Evolutionary conservation across 106 monocot genomes (phyloP).

Genomic region (Dioscorea zingiberensis): DNA sequence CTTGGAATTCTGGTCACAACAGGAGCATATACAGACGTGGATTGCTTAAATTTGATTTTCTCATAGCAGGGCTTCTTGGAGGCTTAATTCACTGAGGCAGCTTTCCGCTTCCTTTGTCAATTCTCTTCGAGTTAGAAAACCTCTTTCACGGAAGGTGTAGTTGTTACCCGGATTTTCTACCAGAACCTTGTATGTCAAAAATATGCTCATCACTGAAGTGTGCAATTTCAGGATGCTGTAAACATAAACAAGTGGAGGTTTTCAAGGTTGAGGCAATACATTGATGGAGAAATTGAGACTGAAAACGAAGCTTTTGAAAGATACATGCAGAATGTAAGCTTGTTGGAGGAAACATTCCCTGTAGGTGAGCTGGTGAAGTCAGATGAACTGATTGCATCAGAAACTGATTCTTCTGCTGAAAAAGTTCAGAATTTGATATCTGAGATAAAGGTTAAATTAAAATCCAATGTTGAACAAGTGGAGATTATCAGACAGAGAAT

Average conservation of each 20-base stretch:
- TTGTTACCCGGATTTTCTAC: not conserved
- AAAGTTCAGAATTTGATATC: conserved; percentile 21
- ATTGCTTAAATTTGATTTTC: not conserved
- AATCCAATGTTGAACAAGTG: conserved; percentile 23
- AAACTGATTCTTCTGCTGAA: conserved; percentile 17
- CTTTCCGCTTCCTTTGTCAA: conserved; percentile 50
- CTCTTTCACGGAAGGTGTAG: conserved; percentile 69
- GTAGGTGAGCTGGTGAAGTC: conserved; percentile 2
- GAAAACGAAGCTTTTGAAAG: conserved; percentile 91
- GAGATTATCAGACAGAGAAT: conserved; percentile 27
- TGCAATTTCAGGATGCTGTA: conserved; percentile 46
- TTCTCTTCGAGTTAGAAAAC: conserved; percentile 51
- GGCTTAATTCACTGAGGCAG: conserved; percentile 63
- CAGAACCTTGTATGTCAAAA: not conserved
- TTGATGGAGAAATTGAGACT: conserved; percentile 56
- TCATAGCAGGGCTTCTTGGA: conserved; percentile 55
- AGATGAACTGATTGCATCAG: not conserved
- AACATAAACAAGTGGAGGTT: conserved; percentile 85
- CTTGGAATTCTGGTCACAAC: not conserved
- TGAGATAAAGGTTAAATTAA: conserved; percentile 46
- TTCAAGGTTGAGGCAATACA: conserved; percentile 63
- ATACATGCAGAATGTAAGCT: conserved; percentile 58
- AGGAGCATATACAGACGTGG: not conserved
- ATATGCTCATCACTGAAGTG: not conserved
- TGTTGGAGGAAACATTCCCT: conserved; percentile 68